Evolutionary conservation across 108 stramenopile genomes (phyloP), one percentile per base, ranked within the genome.

Genomic region (Poteriospumella lacustris): DNA sequence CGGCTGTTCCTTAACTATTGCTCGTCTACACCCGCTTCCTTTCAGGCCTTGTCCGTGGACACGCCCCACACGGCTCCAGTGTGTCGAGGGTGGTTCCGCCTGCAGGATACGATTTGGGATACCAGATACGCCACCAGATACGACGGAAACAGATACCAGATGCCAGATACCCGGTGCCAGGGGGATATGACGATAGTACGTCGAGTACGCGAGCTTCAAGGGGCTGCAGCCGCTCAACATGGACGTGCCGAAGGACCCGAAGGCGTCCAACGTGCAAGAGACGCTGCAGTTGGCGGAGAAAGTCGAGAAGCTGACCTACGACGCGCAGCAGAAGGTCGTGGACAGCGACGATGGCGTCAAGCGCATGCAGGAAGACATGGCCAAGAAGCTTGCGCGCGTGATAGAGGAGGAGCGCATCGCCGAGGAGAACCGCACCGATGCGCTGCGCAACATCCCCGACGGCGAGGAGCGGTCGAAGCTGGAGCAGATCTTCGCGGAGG

Each of bases 401-500:
- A 5, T 73, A 3, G 70, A 73, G 12, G 70, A 73, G 36, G 70
- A 73, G 31, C 12, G 31, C 26, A 26, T 19, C 9, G 70, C 70
- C 5, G 70, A 73, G 36, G 70, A 73, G 5, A 26, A 73, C 9
- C 70, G 70, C 31, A 5, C 9, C 15, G 19, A 73, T 33, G 31
- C 24, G 12, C 33, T 26, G 5, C 9, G 12, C 33, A 73, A 24
- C 15, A 12, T 73, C 9, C 26, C 5, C 5, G 70, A 73, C 42
- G 3, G 9, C 5, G 9, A 73, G 9, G 70, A 73, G 36, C 70
- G 70, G 9, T n/a, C 47, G 19, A 73, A 56, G 5, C 5, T 73
- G 5, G 70, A 73, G 9, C 26, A 3, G 36, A 42, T 73, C 12
- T 73, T 73, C 36, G 70, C 70, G 9, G 70, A 73, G 36, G 70